Evolutionary conservation across 352 stramenopile species (phyloP).

Genomic region (Aphanomyces astaci): DNA sequence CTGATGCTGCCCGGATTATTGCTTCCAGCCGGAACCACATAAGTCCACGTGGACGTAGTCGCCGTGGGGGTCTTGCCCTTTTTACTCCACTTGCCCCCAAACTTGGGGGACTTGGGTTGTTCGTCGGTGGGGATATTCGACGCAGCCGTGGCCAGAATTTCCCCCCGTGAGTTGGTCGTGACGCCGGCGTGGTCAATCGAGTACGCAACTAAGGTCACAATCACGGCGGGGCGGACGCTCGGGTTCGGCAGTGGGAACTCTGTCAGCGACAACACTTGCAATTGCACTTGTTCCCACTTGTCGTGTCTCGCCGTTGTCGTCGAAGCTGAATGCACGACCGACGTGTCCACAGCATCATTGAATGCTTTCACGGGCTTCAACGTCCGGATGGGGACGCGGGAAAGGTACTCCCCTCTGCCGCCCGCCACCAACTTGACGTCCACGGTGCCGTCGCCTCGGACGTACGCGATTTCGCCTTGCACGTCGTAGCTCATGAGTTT

Average conservation of each 20-base stretch:
- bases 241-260: slow-evolving; percentile 30
- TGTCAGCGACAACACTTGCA: slow-evolving; percentile 43
- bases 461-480: slow-evolving; percentile 39
- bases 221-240: slow-evolving; percentile 28
- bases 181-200: slow-evolving; percentile 16
- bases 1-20: not conserved
- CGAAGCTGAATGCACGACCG: slow-evolving; percentile 26
- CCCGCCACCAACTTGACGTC: slow-evolving; percentile 37
- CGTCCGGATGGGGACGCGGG: slow-evolving; percentile 26
- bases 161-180: slow-evolving; percentile 25
- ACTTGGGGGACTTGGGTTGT: not conserved
- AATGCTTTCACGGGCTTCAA: slow-evolving; percentile 47
- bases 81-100: not conserved
- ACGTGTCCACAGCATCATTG: slow-evolving; percentile 28
- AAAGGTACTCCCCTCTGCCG: slow-evolving; percentile 24
- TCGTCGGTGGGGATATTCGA: not conserved
- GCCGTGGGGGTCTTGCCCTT: not conserved
- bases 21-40: not conserved
- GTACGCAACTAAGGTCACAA: slow-evolving; percentile 45
- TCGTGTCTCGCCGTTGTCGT: slow-evolving; percentile 30
- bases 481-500: slow-evolving; percentile 53
- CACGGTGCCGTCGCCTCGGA: slow-evolving; percentile 45
- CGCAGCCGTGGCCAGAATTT: slow-evolving; percentile 28
- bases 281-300: slow-evolving; percentile 32
- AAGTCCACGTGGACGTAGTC: not conserved